These are phyloP conservation scores for Penicillium concentricum DNA, from an alignment of 2,329 filamentous ascomycete genomes.

Conservation along the genomic window DNA sequence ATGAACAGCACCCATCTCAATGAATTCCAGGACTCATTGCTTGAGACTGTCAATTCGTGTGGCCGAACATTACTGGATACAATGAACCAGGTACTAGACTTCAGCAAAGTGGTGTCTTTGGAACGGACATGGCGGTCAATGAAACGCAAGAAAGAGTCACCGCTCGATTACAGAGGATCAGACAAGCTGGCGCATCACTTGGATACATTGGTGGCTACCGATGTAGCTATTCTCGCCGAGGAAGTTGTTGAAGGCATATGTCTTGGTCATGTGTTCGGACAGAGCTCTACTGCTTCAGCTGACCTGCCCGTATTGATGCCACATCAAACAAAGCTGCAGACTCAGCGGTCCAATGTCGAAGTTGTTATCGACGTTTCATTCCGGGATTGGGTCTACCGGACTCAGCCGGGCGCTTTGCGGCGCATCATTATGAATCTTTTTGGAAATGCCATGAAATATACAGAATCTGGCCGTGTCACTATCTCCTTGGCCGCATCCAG, in stretches of 20 bases:
- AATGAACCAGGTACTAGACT: constrained; percentile 49
- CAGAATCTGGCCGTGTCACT: constrained; percentile 52
- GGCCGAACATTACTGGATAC: constrained; percentile 45
- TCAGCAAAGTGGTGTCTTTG: constrained; percentile 52
- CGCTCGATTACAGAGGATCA: constrained; percentile 28
- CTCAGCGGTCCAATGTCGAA: constrained; percentile 36
- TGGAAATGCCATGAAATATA: constrained; percentile 64
- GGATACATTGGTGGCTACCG: constrained; percentile 37
- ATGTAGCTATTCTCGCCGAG: constrained; percentile 50
- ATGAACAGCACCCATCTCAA: constrained; percentile 39
- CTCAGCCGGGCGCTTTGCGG: constrained; percentile 55
- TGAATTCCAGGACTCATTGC: constrained; percentile 41
- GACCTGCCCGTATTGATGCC: constrained; percentile 26
- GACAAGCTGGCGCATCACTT: constrained; percentile 35
- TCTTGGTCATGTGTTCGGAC: constrained; percentile 47
- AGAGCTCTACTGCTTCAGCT: constrained; percentile 27
- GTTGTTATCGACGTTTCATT: constrained; percentile 55
- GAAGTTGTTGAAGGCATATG: constrained; percentile 57
- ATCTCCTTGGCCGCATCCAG: constrained; percentile 39
- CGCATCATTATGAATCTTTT: constrained; percentile 64
- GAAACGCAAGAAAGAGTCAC: constrained; percentile 28
- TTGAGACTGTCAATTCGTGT: constrained; percentile 44
- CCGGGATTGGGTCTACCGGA: constrained; percentile 54
- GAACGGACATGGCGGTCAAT: constrained; percentile 38
- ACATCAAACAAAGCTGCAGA: constrained; percentile 7